Evolutionary conservation across 2,329 filamentous ascomycete genomes (phyloP).

Genomic region (Fusarium pininemorale): DNA sequence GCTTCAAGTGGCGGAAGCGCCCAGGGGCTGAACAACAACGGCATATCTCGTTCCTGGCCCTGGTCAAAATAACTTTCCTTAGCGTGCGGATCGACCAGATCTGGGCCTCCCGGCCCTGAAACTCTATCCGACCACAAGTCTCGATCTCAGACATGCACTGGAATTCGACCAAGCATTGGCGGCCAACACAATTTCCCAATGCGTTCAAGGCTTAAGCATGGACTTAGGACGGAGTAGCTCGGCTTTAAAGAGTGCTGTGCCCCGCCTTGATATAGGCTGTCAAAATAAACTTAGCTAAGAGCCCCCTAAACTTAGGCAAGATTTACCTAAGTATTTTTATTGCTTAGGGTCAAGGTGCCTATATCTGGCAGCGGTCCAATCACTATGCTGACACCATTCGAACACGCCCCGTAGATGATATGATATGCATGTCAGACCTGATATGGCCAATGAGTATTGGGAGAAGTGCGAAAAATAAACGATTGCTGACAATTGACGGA

Average conservation of each 20-base stretch:
- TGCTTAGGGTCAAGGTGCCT: too few species aligned
- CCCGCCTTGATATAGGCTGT: too few species aligned
- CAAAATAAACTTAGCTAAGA: too few species aligned
- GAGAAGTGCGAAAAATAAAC: not conserved
- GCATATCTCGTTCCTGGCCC: slow-evolving; percentile 12
- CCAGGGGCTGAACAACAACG: not conserved
- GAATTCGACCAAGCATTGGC: slow-evolving; percentile 19
- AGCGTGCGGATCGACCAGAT: not conserved
- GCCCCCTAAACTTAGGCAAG: too few species aligned
- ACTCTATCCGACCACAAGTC: slow-evolving; percentile 3
- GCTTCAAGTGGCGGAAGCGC: not conserved
- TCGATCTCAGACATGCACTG: not conserved
- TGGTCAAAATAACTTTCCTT: not conserved
- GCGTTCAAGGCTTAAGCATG: not conserved
- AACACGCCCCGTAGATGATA: not conserved
- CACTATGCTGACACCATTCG: not conserved
- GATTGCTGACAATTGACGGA: slow-evolving; percentile 8
- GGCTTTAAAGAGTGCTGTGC: not conserved
- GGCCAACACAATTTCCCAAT: not conserved
- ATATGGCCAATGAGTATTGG: not conserved
- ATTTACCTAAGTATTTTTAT: too few species aligned
- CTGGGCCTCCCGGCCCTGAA: not conserved
- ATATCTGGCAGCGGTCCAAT: not conserved
- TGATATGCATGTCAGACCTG: not conserved
- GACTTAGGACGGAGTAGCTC: not conserved